These are phyloP conservation scores for Chamaecyparis obtusa DNA, from an alignment of 75 land plant species.

Conservation along the genomic window DNA sequence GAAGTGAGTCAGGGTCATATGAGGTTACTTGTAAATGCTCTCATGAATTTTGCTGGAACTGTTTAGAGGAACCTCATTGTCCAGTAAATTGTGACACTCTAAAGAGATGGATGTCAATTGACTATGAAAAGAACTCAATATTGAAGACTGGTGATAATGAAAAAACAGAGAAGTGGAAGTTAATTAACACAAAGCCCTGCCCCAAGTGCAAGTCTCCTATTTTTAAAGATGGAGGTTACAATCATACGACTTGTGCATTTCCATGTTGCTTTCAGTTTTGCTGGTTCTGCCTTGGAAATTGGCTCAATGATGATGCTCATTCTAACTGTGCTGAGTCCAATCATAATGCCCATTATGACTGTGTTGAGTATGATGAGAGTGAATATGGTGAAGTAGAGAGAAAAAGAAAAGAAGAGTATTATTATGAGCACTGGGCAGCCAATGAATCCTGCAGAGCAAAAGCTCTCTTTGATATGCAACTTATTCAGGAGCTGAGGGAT, in stretches of 20 bases:
- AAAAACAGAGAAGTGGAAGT: neutral
- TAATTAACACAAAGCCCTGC: neutral
- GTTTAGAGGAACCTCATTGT: conserved; percentile 36
- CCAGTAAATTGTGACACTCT: conserved; percentile 45
- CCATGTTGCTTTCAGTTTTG: conserved; percentile 19
- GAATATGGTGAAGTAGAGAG: neutral
- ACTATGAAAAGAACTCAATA: no score
- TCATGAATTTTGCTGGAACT: conserved; percentile 41
- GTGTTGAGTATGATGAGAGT: no score
- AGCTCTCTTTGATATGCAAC: no score
- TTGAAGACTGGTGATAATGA: conserved; percentile 7
- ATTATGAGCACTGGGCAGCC: conserved; percentile 30
- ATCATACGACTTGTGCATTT: no score
- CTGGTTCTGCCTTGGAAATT: conserved; percentile 26
- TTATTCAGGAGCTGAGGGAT: no score
- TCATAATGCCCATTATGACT: no score
- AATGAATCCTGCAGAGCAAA: no score
- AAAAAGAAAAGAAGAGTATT: conserved; percentile 32
- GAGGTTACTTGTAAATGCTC: conserved; percentile 38
- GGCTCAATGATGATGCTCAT: conserved; percentile 17
- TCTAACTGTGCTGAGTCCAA: neutral
- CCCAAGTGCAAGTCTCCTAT: neutral
- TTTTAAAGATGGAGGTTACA: no score
- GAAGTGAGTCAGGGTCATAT: neutral
- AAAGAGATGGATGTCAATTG: conserved; percentile 13